phyloP scores from a whole-genome alignment of 208 protist species.

The Trypanosoma conorhini region DNA sequence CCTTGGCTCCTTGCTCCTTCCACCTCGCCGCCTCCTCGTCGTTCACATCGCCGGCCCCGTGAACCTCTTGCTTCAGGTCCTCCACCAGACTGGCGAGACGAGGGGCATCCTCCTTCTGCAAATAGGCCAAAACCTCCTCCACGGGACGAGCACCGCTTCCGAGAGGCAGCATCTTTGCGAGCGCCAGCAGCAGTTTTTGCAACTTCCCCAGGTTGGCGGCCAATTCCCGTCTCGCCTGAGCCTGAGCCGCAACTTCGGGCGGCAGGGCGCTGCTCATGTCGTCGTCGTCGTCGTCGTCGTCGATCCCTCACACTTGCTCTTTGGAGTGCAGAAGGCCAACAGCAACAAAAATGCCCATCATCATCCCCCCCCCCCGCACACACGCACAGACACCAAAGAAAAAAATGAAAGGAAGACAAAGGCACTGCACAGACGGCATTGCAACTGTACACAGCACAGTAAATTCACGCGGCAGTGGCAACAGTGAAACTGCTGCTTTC shows the following conservation, averaged over 20 bases:
- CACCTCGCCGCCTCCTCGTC: slow-evolving; percentile 61
- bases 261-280: slow-evolving; percentile 9
- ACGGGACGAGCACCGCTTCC: slow-evolving; percentile 52
- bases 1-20: slow-evolving; percentile 79
- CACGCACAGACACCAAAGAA: not conserved
- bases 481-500: not conserved
- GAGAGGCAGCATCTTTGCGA: slow-evolving; percentile 34
- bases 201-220: slow-evolving; percentile 20
- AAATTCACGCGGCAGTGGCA: not conserved
- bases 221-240: slow-evolving; percentile 16
- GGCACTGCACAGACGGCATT: not conserved
- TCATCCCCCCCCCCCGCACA: too few species aligned
- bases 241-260: slow-evolving; percentile 26
- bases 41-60: slow-evolving; percentile 39
- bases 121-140: slow-evolving; percentile 37
- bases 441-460: not conserved
- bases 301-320: not conserved
- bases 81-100: slow-evolving; percentile 43
- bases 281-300: not conserved
- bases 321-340: not conserved
- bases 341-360: slow-evolving; percentile 2
- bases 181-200: slow-evolving; percentile 10
- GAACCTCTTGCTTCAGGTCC: slow-evolving; percentile 32
- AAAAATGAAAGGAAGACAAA: not conserved
- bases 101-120: slow-evolving; percentile 32